Base-by-base conservation (phyloP, 2,329 filamentous ascomycete genomes). In the Monilinia vaccinii-corymbosi region DNA sequence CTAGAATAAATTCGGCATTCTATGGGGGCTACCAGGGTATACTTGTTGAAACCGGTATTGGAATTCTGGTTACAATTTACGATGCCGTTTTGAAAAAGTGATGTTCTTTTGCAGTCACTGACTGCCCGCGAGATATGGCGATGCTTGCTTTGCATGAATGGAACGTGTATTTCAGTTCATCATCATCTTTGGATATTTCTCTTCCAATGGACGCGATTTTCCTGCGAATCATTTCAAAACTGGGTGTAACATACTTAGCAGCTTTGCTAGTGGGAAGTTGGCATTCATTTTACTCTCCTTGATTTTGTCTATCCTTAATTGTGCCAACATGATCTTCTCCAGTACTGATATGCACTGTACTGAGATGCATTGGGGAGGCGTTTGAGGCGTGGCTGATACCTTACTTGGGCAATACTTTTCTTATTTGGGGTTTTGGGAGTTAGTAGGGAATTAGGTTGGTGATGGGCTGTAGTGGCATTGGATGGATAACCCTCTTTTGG, bases 31-130 rank as follows among this genome's bases (percentile, higher is more conserved):
- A 85, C 74, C 79, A 83, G 68, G 86, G 87, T 40, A 76, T 90
- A 52, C 72, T 92, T 51, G 82, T 86, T 38, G 87, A 87, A 51
- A 79, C 85, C 8, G 81, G 81, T 58, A 83, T 93, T 65, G 87
- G 86, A 5, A 81, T 81, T 25, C 69, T 92, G 32, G 78, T 85
- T 51, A 87, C 86, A 65, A 74, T 94, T 64, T 94, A 92, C 73
- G 89, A 93, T 65, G 89, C 88, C 44, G 84, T 89, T 28, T 74
- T 92, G 71, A 86, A 81, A 75, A 89, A 85, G 72, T 87, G 79
- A 63, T 47, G 14, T 21, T 32, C 6, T 25, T 28, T 9, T 25
- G 31, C n/a, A n/a, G 42, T 25, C 21, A 34, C 11, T 18, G 14
- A n/a, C n/a, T 51, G 14, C 23, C 49, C 21, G 23, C 32, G 8